Base-by-base conservation (phyloP, 2,329 filamentous ascomycete species). In the Cladophialophora chaetospira region DNA sequence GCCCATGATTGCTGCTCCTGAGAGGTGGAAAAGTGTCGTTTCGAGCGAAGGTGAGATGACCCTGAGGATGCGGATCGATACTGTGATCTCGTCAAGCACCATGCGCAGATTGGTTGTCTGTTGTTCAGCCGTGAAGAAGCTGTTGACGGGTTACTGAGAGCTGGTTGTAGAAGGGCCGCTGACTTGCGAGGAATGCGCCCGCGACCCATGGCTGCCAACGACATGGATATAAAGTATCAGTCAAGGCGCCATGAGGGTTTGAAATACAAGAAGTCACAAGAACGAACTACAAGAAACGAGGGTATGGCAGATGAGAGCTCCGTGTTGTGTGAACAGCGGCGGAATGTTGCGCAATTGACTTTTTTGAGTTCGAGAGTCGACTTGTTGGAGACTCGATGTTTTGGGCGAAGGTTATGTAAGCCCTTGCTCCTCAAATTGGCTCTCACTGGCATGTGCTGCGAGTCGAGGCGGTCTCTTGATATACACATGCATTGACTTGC, bases 1-100 rank as follows among this genome's bases (percentile, higher is more conserved):
- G 74, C 72, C 53, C 77, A 72, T 51, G 69, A 69, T 15, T 55
- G 25, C 9, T 28, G 15, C 38, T 23, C n/a, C 9, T 23, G 26
- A 28, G 55, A 54, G n/a, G 49, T 59, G 10, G 60, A 58, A 44
- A 63, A 61, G 35, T 51, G 46, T 21, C 58, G 55, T 40, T 33
- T 55, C 15, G 60, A 52, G 4, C 17, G 36, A 11, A 35, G 40
- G 33, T 15, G 17, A 44, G 36, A 35, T 44, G 46, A 5, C 13
- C 3, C 25, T 11, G 28, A 28, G 31, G 44, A 23, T 47, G 26
- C 17, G 5, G 15, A 21, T 31, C 35, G 33, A 45, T 56, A 52
- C 13, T 57, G 53, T 31, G 50, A 43, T 46, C 58, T 42, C 21
- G 55, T 58, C 58, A 52, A 50, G 44, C 61, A 63, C 51, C 57